Percentiles rank a stretch among this genome's conserved stretches.
Evolutionary conservation across 140 eudicot species (phyloP).

Genomic region (Ambrosia hybrid): DNA sequence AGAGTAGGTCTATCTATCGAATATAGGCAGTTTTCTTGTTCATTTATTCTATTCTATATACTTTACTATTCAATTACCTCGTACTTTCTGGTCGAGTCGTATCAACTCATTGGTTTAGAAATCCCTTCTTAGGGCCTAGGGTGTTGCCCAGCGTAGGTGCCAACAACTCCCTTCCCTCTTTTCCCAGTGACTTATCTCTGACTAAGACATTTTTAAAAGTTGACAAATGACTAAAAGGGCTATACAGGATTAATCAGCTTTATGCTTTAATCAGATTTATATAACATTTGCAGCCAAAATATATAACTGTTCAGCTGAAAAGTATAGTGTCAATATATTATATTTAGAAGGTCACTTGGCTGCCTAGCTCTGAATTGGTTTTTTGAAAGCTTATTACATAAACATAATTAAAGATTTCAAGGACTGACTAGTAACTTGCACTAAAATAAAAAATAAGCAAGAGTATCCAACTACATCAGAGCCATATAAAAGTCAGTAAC

Average conservation of each 20-base stretch:
- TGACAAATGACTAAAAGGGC: too few relatives aligned
- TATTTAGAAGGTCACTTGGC: background rate
- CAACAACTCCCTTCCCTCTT: too few relatives aligned
- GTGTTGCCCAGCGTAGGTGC: too few relatives aligned
- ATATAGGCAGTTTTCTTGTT: background rate
- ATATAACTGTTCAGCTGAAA: background rate
- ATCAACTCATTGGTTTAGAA: too few relatives aligned
- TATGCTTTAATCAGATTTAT: background rate
- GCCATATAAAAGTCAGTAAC: background rate
- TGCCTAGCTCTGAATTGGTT: background rate
- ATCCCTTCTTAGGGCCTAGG: too few relatives aligned
- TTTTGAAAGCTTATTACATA: background rate
- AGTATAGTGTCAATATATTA: too few relatives aligned
- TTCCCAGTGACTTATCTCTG: too few relatives aligned
- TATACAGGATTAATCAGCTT: too few relatives aligned
- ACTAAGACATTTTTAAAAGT: too few relatives aligned
- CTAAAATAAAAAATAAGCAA: background rate
- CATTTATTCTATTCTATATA: too few relatives aligned
- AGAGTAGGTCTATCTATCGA: background rate
- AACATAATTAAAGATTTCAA: background rate
- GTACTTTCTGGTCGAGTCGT: too few relatives aligned
- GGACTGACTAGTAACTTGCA: background rate
- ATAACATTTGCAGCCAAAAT: background rate
- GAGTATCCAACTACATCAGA: background rate
- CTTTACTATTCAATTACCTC: too few relatives aligned